A percentile compares a stretch with the other conserved stretches of the same genome.
Evolutionary conservation across 768 basidiomycete genomes (phyloP).

Genomic region (Imleria badia): DNA sequence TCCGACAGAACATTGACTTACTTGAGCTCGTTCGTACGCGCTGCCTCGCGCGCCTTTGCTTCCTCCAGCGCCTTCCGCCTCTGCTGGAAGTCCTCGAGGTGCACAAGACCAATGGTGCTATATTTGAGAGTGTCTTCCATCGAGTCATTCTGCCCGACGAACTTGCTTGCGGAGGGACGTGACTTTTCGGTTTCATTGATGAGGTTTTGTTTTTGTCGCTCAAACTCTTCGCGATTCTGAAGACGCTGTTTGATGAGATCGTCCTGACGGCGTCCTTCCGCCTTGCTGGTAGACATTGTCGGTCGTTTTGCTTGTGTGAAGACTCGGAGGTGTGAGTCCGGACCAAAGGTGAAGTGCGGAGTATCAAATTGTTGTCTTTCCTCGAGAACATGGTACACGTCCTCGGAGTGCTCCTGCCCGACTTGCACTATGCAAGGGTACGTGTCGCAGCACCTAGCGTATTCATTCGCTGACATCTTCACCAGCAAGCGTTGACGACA

Average conservation of each 20-base stretch:
- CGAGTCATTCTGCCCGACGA: conserved; percentile 92
- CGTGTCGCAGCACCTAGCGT: conserved; percentile 21
- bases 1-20: conserved; percentile 47
- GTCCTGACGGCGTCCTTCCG: conserved; percentile 85
- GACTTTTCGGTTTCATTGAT: conserved; percentile 91
- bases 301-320: conserved; percentile 13
- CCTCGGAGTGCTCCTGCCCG: conserved; percentile 80
- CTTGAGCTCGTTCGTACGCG: conserved; percentile 81
- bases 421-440: conserved; percentile 75
- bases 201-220: conserved; percentile 77
- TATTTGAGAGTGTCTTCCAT: conserved; percentile 93
- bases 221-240: conserved; percentile 77
- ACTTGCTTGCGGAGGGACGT: conserved; percentile 82
- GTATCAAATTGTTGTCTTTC: conserved; percentile 17
- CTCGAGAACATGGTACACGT: conserved; percentile 69
- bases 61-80: conserved; percentile 87
- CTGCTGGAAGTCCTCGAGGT: conserved; percentile 90
- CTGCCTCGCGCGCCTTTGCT: conserved; percentile 86
- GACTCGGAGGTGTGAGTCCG: neutral
- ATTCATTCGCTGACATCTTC: neutral
- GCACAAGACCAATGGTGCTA: conserved; percentile 88
- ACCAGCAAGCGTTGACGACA: conserved; percentile 81
- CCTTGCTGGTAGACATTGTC: conserved; percentile 71
- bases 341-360: conserved; percentile 20
- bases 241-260: conserved; percentile 81